phyloP scores from a whole-genome alignment of 306 rosid species.

The Dalbergia cochinchinensis region DNA sequence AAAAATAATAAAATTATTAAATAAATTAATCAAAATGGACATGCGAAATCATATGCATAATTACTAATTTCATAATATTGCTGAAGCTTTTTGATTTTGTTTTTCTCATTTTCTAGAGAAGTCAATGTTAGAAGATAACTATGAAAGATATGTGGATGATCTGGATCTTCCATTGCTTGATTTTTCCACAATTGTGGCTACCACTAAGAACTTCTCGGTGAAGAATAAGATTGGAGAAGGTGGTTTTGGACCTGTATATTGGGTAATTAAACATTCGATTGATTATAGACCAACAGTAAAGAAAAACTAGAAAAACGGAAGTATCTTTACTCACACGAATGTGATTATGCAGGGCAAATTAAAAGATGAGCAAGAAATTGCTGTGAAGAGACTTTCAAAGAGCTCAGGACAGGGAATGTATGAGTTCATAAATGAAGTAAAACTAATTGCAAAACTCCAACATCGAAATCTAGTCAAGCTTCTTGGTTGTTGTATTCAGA shows the following conservation, averaged over 20 bases:
- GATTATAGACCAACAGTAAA: neutral
- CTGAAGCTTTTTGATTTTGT: neutral
- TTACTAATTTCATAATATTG: neutral
- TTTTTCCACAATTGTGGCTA: slow-evolving; percentile 36
- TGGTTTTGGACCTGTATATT: slow-evolving; percentile 58
- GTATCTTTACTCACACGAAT: neutral
- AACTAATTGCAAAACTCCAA: slow-evolving; percentile 47
- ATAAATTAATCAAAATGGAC: no score
- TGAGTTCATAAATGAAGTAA: slow-evolving; percentile 54
- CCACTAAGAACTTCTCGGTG: slow-evolving; percentile 45
- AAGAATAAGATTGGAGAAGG: slow-evolving; percentile 54
- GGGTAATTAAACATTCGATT: slow-evolving; percentile 31
- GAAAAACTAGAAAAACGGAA: neutral
- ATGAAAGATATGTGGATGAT: slow-evolving; percentile 49
- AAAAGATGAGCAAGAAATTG: slow-evolving; percentile 46
- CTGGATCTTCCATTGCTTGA: slow-evolving; percentile 56
- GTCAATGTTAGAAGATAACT: neutral
- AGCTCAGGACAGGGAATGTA: slow-evolving; percentile 40
- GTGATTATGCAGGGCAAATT: slow-evolving; percentile 41
- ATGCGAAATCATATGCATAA: no score
- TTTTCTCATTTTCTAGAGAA: neutral
- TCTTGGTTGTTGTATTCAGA: slow-evolving; percentile 52
- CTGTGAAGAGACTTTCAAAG: slow-evolving; percentile 53
- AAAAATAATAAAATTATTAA: no score
- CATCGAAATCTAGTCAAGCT: slow-evolving; percentile 55